Evolutionary conservation across 2,329 filamentous ascomycete species (phyloP).

Genomic region (Penicillium hesseltinei): DNA sequence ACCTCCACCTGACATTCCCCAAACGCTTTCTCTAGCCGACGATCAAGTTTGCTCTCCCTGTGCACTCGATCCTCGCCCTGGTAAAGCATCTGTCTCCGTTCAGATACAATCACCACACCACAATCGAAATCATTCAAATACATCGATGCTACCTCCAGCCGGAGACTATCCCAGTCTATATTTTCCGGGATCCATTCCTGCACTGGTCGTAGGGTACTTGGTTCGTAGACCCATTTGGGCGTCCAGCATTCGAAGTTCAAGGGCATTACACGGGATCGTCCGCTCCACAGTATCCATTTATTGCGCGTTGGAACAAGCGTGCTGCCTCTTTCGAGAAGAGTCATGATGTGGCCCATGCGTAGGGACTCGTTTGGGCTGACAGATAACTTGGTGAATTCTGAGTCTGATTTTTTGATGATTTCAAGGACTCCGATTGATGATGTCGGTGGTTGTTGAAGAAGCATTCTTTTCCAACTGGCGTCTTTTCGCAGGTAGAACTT

Average conservation of each 20-base stretch:
- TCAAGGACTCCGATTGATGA: conserved; percentile 8
- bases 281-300: conserved; percentile 10
- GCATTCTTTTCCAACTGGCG: conserved; percentile 8
- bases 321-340: conserved; percentile 3
- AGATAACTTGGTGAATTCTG: conserved; percentile 3
- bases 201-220: neutral
- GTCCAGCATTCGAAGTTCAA: conserved; percentile 9
- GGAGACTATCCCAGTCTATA: conserved; percentile 11
- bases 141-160: conserved; percentile 8
- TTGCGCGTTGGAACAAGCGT: conserved; percentile 8
- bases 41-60: conserved; percentile 6
- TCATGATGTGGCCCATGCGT: conserved; percentile 2
- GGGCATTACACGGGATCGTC: conserved; percentile 6
- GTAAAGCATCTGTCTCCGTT: conserved; percentile 6
- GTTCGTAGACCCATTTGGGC: conserved; percentile 8
- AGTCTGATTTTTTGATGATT: conserved; percentile 10
- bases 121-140: conserved; percentile 10
- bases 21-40: neutral
- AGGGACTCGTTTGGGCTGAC: neutral
- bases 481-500: conserved; percentile 3
- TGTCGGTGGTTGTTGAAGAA: conserved; percentile 8
- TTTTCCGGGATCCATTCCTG: conserved; percentile 8
- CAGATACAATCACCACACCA: conserved; percentile 7
- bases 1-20: conserved; percentile 5
- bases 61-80: conserved; percentile 7